Evolutionary conservation across 1,284 basidiomycete genomes (phyloP), one percentile per base, ranked within the genome.

Genomic region (Sparassis latifolia): DNA sequence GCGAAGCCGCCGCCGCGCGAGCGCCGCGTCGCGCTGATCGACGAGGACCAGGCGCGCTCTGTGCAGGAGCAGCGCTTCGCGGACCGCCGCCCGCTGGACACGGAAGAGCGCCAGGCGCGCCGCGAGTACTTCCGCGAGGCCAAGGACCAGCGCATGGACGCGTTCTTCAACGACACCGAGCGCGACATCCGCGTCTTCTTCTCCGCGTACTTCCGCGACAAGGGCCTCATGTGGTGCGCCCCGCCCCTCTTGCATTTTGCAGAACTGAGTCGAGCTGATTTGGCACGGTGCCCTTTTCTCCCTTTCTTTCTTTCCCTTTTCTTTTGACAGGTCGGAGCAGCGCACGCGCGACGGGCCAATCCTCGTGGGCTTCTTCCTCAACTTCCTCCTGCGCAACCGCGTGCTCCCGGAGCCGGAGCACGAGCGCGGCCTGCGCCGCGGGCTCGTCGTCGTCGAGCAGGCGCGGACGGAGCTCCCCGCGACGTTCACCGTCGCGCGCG

Each of bases 121-220:
- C 69, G 72, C 33, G 61, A 65, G 44, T 49, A 57, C 33, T 57
- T 56, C 44, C 56, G 57, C 29, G 73, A 75, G 45, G 73, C 76
- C 40, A 72, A 76, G 32, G 74, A 73, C 35, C 49, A 52, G 44
- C 61, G 58, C 35, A 66, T 80, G 54, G 60, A 73, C 1, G 59
- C 62, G 2, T 89, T 89, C 65, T 65, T 87, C 43, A 63, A 72
- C 52, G 72, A 86, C 49, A 82, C 84, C 0, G 81, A 79, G 56
- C 58, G 58, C 2, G 62, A 67, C 20, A 64, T 80, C 32, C 75
- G 73, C 49, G 68, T 84, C 5, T 88, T 86, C 63, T 71, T 89
- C 47, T 84, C 83, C 0, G 81, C 79, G 3, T 78, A 79, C 55
- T 80, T 80, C 68, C 72, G 77, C 29, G 74, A 80, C 47, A 75